These are phyloP conservation scores for Aspergillus glaucus DNA, from an alignment of 2,329 filamentous ascomycete species.

Conservation along the genomic window DNA sequence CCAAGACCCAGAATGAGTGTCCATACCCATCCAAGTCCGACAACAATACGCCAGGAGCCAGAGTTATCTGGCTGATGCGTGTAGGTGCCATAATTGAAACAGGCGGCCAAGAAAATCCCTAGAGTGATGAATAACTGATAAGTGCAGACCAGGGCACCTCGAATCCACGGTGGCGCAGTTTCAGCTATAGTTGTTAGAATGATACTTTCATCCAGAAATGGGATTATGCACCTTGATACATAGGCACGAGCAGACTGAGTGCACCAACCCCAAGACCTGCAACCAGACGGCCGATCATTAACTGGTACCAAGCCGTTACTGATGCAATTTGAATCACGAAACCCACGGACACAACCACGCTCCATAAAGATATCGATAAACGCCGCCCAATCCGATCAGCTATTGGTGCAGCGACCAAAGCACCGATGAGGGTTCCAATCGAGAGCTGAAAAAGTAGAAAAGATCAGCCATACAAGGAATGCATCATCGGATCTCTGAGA, in stretches of 20 bases:
- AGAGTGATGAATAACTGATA: slow-evolving; percentile 45
- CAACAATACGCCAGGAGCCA: slow-evolving; percentile 43
- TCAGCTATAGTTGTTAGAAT: not conserved
- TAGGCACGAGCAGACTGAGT: slow-evolving; percentile 37
- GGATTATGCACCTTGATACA: slow-evolving; percentile 39
- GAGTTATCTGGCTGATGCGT: slow-evolving; percentile 19
- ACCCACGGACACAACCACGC: slow-evolving; percentile 32
- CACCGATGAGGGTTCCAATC: slow-evolving; percentile 39
- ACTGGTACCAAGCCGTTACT: slow-evolving; percentile 33
- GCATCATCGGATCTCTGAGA: not conserved
- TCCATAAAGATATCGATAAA: slow-evolving; percentile 37
- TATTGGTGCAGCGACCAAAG: slow-evolving; percentile 35
- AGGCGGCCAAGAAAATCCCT: slow-evolving; percentile 42
- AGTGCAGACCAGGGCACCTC: slow-evolving; percentile 20
- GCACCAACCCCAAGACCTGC: slow-evolving; percentile 41
- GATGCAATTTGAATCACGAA: slow-evolving; percentile 40
- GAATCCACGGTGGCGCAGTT: not conserved
- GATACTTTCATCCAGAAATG: not conserved
- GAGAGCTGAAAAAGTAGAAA: slow-evolving; percentile 27
- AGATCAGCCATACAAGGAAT: not conserved
- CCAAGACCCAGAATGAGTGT: slow-evolving; percentile 49
- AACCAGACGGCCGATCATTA: slow-evolving; percentile 38
- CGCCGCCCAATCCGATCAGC: slow-evolving; percentile 39
- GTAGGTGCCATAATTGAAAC: slow-evolving; percentile 41
- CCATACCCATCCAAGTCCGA: slow-evolving; percentile 54